Conservation (phyloP, 768 basidiomycete genomes). For the Cyclocybe cylindracea region DNA sequence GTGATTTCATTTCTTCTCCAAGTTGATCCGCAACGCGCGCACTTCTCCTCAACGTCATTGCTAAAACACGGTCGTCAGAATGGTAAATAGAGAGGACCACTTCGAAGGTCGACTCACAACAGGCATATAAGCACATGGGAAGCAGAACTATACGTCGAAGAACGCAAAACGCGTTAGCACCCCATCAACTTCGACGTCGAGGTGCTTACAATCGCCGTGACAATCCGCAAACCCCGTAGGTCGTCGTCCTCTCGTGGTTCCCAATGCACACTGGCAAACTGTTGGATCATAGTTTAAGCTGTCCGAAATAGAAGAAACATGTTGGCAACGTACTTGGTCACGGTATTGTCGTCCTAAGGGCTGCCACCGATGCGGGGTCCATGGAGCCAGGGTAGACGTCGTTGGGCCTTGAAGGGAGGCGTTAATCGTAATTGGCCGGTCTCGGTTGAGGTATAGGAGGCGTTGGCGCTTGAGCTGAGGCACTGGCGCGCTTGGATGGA, state of each 20-base stretch:
- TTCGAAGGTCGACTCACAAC: conserved; percentile 10
- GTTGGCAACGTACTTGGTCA: conserved; percentile 5
- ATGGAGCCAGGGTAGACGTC: neutral
- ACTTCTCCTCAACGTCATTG: conserved; percentile 10
- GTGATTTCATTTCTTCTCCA: neutral
- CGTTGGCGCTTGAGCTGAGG: no score
- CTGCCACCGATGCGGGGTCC: neutral
- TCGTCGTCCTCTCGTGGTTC: conserved; percentile 21
- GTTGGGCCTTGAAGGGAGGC: neutral
- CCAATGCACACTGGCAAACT: conserved; percentile 24
- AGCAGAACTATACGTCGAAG: conserved; percentile 13
- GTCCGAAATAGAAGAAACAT: neutral
- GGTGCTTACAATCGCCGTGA: conserved; percentile 24
- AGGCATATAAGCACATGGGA: conserved; percentile 25
- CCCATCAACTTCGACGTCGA: neutral
- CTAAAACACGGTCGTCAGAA: neutral
- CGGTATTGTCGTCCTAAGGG: conserved; percentile 5
- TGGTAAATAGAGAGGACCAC: neutral
- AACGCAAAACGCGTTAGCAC: neutral
- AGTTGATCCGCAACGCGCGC: conserved; percentile 11
- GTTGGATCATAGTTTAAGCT: neutral
- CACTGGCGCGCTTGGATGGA: no score
- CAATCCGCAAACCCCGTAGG: conserved; percentile 22
- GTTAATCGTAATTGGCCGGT: no score
- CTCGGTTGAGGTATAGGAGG: no score